Conservation (phyloP, 1,284 basidiomycete species). For the Cerrena zonata region DNA sequence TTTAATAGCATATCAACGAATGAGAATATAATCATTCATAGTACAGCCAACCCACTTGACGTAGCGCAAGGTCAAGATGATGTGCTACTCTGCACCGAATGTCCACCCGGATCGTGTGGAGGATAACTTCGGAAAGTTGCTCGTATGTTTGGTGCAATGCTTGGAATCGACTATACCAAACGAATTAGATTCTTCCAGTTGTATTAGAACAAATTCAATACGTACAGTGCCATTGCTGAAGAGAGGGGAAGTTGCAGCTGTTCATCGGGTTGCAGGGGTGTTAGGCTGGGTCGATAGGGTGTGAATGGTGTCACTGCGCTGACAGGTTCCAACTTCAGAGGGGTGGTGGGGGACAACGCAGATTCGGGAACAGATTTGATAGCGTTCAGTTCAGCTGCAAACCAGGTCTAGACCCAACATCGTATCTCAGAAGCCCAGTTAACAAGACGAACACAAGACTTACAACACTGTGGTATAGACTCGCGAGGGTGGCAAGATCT, state of each 20-base stretch:
- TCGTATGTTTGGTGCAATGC: slow-evolving; percentile 85
- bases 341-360: slow-evolving; percentile 44
- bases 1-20: not conserved
- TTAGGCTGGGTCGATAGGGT: slow-evolving; percentile 39
- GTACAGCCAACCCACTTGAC: slow-evolving; percentile 44
- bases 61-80: slow-evolving; percentile 75
- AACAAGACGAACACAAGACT: slow-evolving; percentile 51
- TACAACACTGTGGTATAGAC: slow-evolving; percentile 83
- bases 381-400: slow-evolving; percentile 60
- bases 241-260: slow-evolving; percentile 73
- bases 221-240: slow-evolving; percentile 81
- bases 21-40: slow-evolving; percentile 3
- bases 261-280: slow-evolving; percentile 35
- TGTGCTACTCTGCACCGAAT: slow-evolving; percentile 81
- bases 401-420: slow-evolving; percentile 64
- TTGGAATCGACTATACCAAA: slow-evolving; percentile 74
- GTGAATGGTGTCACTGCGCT: slow-evolving; percentile 47
- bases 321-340: slow-evolving; percentile 43
- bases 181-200: slow-evolving; percentile 7
- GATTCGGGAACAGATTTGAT: slow-evolving; percentile 63
- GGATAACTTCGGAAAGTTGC: slow-evolving; percentile 79
- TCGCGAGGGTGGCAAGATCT: slow-evolving; percentile 73
- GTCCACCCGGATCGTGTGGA: slow-evolving; percentile 87
- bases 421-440: not conserved
- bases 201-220: slow-evolving; percentile 14